These are phyloP conservation scores for Theileria parva DNA, from an alignment of 169 alveolate species.

Conservation along the genomic window DNA sequence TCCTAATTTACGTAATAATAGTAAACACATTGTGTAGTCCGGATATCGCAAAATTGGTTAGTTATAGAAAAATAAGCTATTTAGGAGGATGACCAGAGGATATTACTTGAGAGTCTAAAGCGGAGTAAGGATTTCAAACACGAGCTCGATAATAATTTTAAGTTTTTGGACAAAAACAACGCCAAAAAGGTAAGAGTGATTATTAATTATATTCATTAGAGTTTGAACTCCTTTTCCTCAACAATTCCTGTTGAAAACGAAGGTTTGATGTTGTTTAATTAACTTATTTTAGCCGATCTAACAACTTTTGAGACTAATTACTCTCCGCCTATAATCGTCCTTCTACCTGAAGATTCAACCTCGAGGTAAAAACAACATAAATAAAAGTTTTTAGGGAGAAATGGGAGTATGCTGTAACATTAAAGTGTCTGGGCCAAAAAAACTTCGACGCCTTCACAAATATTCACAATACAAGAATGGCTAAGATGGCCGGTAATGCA, in stretches of 20 bases:
- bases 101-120: constrained; percentile 39
- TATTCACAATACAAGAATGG: constrained; percentile 58
- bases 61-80: background rate
- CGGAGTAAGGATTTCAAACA: constrained; percentile 14
- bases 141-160: constrained; percentile 39
- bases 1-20: background rate
- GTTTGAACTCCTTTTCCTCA: constrained; percentile 7
- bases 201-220: background rate
- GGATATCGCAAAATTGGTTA: constrained; percentile 34
- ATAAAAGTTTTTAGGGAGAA: constrained; percentile 39
- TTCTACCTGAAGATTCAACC: constrained; percentile 62
- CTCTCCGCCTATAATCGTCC: constrained; percentile 58
- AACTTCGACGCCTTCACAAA: constrained; percentile 46
- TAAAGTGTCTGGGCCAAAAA: constrained; percentile 56
- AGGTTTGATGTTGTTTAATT: background rate
- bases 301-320: constrained; percentile 10
- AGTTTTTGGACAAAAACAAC: constrained; percentile 29
- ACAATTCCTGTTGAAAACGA: constrained; percentile 8
- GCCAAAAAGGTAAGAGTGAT: constrained; percentile 22
- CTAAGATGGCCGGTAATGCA: constrained; percentile 38
- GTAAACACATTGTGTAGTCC: constrained; percentile 3
- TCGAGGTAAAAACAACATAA: constrained; percentile 20
- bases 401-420: constrained; percentile 64
- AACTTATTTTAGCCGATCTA: background rate
- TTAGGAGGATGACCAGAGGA: constrained; percentile 65